Conservation (phyloP, 257 asterid species). For the Orobanche coerulescens region DNA sequence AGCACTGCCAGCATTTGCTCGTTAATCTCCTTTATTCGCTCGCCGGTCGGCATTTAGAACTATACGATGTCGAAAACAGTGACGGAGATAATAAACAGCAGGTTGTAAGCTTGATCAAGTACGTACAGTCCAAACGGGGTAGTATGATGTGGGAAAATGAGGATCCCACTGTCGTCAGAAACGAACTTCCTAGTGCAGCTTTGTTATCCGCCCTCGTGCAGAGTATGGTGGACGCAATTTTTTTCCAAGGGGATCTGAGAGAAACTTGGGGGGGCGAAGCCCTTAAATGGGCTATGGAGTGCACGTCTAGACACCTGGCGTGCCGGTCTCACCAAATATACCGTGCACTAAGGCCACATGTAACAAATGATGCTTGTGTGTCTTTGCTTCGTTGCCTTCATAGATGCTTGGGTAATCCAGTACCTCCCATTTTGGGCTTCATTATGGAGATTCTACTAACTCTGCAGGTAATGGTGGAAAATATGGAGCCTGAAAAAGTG, state of each 20-base stretch:
- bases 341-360: constrained; percentile 87
- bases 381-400: constrained; percentile 93
- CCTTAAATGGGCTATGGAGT: constrained; percentile 99
- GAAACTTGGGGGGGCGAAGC: constrained; percentile 99
- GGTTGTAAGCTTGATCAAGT: constrained; percentile 90
- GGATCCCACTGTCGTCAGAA: constrained; percentile 85
- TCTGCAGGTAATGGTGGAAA: constrained; percentile 97
- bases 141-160: constrained; percentile 99
- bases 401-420: constrained; percentile 86
- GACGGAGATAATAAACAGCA: constrained; percentile 99
- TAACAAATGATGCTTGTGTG: constrained; percentile 94
- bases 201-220: constrained; percentile 95
- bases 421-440: constrained; percentile 90
- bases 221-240: constrained; percentile 98
- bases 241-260: constrained; percentile 98
- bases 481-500: constrained; percentile 98
- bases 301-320: constrained; percentile 97
- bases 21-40: constrained; percentile 93
- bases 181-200: constrained; percentile 93
- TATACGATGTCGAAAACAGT: constrained; percentile 87
- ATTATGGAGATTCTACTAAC: constrained; percentile 90
- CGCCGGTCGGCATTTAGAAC: constrained; percentile 95
- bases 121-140: constrained; percentile 94
- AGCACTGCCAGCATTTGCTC: constrained; percentile 96
- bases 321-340: constrained; percentile 98